Percentiles rank a stretch among this genome's conserved stretches.
phyloP scores from a whole-genome alignment of 805 yeast species.

The Wilhelminamyces savonicus region DNA sequence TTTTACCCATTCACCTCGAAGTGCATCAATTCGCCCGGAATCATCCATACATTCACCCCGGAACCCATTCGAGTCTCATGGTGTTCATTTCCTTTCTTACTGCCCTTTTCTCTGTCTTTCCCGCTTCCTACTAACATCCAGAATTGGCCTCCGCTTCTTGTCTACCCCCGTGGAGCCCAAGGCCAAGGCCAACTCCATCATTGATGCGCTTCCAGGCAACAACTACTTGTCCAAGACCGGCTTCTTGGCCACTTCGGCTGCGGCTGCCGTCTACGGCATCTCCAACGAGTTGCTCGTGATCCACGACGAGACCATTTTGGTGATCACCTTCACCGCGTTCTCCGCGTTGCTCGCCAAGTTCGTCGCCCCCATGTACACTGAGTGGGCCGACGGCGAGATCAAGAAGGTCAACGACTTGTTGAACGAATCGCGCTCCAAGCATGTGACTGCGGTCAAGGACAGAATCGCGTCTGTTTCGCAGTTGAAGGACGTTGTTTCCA shows the following conservation, averaged over 20 bases:
- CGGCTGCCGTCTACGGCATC: slow-evolving; percentile 90
- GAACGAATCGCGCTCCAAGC: slow-evolving; percentile 83
- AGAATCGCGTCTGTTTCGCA: slow-evolving; percentile 86
- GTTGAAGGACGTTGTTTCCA: slow-evolving; percentile 84
- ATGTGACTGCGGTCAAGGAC: slow-evolving; percentile 85
- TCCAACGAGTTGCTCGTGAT: slow-evolving; percentile 88
- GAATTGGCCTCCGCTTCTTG: slow-evolving; percentile 59
- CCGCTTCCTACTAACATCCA: slow-evolving; percentile 37
- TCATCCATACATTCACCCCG: too few relatives aligned
- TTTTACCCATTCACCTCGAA: too few relatives aligned
- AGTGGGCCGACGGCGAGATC: slow-evolving; percentile 85
- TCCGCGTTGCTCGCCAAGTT: slow-evolving; percentile 72
- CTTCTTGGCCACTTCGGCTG: slow-evolving; percentile 88
- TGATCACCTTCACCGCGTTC: slow-evolving; percentile 75
- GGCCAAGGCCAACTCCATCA: slow-evolving; percentile 81
- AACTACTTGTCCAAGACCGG: slow-evolving; percentile 87
- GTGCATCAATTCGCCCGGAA: too few relatives aligned
- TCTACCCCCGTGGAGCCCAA: slow-evolving; percentile 79
- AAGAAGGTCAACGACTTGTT: slow-evolving; percentile 74
- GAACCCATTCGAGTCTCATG: background rate
- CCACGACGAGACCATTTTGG: slow-evolving; percentile 88
- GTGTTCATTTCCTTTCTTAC: background rate
- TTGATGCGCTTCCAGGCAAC: slow-evolving; percentile 92
- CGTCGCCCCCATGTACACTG: slow-evolving; percentile 91
- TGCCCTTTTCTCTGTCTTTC: background rate